phyloP scores from a whole-genome alignment of 164 flowering plant genomes.

The Paratinospora sagittata region DNA sequence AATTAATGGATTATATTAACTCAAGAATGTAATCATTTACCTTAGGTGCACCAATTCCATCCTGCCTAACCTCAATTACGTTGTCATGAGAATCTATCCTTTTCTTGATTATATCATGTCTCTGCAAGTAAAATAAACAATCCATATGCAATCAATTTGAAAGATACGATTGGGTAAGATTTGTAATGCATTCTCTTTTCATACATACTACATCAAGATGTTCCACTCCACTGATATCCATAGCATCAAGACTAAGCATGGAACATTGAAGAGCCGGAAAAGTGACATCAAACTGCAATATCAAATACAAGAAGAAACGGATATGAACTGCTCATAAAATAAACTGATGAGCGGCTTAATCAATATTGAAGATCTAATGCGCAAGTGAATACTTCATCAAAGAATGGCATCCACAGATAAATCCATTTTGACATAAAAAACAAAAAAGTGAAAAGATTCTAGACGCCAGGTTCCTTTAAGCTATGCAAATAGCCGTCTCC shows the following conservation, averaged over 20 bases:
- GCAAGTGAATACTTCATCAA: neutral
- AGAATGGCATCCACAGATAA: neutral
- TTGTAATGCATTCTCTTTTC: neutral
- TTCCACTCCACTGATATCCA: constrained; percentile 86
- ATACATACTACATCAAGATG: constrained; percentile 77
- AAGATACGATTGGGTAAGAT: neutral
- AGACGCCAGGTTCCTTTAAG: neutral
- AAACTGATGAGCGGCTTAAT: neutral
- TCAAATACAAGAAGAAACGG: constrained; percentile 5
- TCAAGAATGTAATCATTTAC: constrained; percentile 23
- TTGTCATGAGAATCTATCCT: constrained; percentile 67
- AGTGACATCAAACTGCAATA: constrained; percentile 80
- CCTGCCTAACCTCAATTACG: constrained; percentile 62
- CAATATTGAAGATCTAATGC: neutral
- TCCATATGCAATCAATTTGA: neutral
- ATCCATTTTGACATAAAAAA: neutral
- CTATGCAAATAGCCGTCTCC: neutral
- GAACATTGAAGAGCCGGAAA: constrained; percentile 81
- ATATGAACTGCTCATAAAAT: constrained; percentile 3
- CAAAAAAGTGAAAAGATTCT: neutral
- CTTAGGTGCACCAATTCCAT: constrained; percentile 76
- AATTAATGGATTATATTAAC: neutral
- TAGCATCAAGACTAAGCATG: constrained; percentile 70
- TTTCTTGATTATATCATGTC: constrained; percentile 75
- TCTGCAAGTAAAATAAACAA: constrained; percentile 36